Percentiles rank a stretch among this genome's conserved stretches.
Conservation (phyloP, 2,329 filamentous ascomycete genomes). For the Verticillium albo-atrum region DNA sequence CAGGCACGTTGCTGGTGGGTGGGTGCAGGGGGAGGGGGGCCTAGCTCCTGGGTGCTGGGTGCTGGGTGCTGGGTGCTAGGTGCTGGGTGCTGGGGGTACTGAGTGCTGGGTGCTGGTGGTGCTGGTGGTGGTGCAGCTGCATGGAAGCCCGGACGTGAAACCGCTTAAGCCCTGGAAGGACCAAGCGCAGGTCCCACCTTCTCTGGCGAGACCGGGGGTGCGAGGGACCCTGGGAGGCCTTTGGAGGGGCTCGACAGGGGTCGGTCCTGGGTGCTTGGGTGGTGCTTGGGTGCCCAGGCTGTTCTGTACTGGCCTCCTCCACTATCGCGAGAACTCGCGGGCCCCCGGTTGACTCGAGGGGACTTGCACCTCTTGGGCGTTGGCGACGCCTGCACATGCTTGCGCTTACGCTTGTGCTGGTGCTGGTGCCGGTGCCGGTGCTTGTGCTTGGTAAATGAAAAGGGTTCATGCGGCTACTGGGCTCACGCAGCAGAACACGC, state of each 20-base stretch:
- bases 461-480: neutral
- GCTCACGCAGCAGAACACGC: neutral
- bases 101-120: too few species aligned
- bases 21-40: neutral
- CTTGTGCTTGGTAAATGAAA: neutral
- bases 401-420: too few species aligned
- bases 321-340: neutral
- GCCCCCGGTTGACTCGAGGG: neutral
- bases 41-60: neutral
- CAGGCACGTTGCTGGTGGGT: neutral
- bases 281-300: constrained; percentile 1
- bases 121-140: constrained; percentile 16
- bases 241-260: neutral
- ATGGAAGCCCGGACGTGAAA: constrained; percentile 24
- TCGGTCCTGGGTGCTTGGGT: too few species aligned
- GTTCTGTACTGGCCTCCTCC: neutral
- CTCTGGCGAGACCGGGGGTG: neutral
- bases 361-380: too few species aligned
- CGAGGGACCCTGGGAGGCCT: neutral
- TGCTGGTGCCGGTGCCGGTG: too few species aligned
- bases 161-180: constrained; percentile 18
- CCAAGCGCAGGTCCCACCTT: constrained; percentile 1
- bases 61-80: too few species aligned
- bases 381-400: too few species aligned
- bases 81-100: too few species aligned